Evolutionary conservation across 1,284 basidiomycete species (phyloP), one percentile per base, ranked within the genome.

Genomic region (Ustilago esculenta): DNA sequence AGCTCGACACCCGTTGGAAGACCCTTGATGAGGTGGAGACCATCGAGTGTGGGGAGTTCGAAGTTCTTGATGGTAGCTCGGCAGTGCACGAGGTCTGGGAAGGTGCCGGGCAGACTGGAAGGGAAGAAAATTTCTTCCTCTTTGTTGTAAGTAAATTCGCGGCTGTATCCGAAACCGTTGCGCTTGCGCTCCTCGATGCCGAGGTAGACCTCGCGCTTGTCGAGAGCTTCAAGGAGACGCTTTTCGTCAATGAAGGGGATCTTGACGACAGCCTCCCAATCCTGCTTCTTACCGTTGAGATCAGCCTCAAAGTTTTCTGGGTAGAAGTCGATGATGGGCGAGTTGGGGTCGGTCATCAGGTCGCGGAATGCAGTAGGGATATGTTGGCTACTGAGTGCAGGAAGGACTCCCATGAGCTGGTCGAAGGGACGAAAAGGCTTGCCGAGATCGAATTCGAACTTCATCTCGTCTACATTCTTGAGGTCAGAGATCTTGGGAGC

Each of bases 261-360:
- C 84, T 98, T 98, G 59, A 98, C 93, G 58, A 98, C 88, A 0
- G 95, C 95, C 82, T 99, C 96, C 96, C 96, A 98, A 30, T 97
- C 94, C 76, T 90, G 89, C 82, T 95, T 98, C 86, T 99, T 98
- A 44, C 96, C 96, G 77, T 98, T 98, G 79, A 97, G 84, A 84
- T 99, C 96, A 69, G 88, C 88, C 71, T 92, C 93, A 73, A 98
- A 98, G 49, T 92, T 88, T 14, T 85, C 72, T 0, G 96, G 96
- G 82, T 98, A 99, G 84, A 98, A 98, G 80, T 96, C 92, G 49
- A 92, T 83, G 76, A 99, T 97, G 0, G 92, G 88, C 5, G 95
- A 98, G 58, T 87, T 88, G 4, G 88, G 84, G 73, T 91, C 89
- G 63, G 86, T 88, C 94, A 98, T 97, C 36, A 98, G 85, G 65